phyloP scores from a whole-genome alignment of 345 rosid genomes.

The Pistacia atlantica region DNA sequence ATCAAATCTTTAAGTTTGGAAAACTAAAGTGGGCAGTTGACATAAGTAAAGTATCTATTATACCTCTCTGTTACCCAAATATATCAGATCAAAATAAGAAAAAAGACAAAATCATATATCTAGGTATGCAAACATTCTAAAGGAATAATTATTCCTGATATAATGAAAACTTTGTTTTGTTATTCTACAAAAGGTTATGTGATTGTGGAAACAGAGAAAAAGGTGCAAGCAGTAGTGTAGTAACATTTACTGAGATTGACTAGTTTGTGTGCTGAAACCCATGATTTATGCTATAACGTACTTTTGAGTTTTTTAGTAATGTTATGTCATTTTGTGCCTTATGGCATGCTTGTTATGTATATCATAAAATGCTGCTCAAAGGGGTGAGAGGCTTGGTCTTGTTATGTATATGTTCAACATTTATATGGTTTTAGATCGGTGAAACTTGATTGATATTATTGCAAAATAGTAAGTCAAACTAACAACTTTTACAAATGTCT shows the following conservation, averaged over 20 bases:
- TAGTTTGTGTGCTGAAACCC: neutral
- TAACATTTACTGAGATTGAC: constrained; percentile 5
- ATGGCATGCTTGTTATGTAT: neutral
- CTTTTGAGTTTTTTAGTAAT: neutral
- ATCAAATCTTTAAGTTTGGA: no score
- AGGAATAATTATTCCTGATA: neutral
- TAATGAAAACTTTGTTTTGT: neutral
- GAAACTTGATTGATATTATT: constrained; percentile 5
- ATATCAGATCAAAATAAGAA: no score
- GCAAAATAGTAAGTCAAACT: no score
- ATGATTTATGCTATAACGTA: neutral
- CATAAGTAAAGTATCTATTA: no score
- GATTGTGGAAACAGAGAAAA: neutral
- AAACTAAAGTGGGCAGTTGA: no score
- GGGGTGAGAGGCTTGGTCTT: constrained; percentile 5
- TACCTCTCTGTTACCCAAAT: no score
- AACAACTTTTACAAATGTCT: no score
- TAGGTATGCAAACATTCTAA: neutral
- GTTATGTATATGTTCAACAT: neutral
- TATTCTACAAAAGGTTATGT: neutral
- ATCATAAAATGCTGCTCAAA: neutral
- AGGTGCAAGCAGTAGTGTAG: neutral
- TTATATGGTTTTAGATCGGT: neutral
- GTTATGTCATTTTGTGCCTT: neutral
- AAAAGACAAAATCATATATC: neutral